These are phyloP conservation scores for Talaromyces wortmannii DNA, from an alignment of 495 filamentous ascomycete genomes.

Conservation along the genomic window DNA sequence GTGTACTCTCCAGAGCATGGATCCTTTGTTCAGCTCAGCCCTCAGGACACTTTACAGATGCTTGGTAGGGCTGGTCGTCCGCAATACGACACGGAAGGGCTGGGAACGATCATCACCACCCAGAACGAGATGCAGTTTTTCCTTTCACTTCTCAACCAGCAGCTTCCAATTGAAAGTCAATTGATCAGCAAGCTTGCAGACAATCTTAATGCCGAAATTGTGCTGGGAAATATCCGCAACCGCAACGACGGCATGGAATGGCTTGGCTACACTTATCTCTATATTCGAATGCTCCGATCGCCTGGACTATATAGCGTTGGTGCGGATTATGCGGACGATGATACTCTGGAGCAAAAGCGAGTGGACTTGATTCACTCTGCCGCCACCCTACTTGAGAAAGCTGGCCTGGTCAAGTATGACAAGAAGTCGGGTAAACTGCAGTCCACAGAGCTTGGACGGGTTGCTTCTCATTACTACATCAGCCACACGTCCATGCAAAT, in stretches of 20 bases:
- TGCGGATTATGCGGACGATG: slow-evolving; percentile 89
- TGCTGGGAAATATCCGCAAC: slow-evolving; percentile 88
- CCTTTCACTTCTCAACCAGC: slow-evolving; percentile 90
- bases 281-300: slow-evolving; percentile 94
- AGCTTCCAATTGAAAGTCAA: slow-evolving; percentile 95
- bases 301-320: slow-evolving; percentile 95
- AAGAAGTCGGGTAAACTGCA: slow-evolving; percentile 86
- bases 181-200: slow-evolving; percentile 89
- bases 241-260: slow-evolving; percentile 96
- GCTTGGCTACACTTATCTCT: slow-evolving; percentile 98
- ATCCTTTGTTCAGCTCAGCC: slow-evolving; percentile 96
- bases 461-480: slow-evolving; percentile 98
- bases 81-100: slow-evolving; percentile 95
- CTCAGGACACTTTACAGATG: slow-evolving; percentile 98
- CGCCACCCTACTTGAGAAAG: slow-evolving; percentile 78
- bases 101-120: slow-evolving; percentile 97
- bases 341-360: slow-evolving; percentile 86
- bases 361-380: slow-evolving; percentile 96
- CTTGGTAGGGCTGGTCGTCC: slow-evolving; percentile 93
- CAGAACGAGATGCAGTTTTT: slow-evolving; percentile 96
- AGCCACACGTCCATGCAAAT: slow-evolving; percentile 92
- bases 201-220: slow-evolving; percentile 95
- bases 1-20: slow-evolving; percentile 98
- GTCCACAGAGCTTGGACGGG: slow-evolving; percentile 87
- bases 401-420: slow-evolving; percentile 88